Evolutionary conservation across 306 rosid species (phyloP).

Genomic region (Dalbergia oliveri): DNA sequence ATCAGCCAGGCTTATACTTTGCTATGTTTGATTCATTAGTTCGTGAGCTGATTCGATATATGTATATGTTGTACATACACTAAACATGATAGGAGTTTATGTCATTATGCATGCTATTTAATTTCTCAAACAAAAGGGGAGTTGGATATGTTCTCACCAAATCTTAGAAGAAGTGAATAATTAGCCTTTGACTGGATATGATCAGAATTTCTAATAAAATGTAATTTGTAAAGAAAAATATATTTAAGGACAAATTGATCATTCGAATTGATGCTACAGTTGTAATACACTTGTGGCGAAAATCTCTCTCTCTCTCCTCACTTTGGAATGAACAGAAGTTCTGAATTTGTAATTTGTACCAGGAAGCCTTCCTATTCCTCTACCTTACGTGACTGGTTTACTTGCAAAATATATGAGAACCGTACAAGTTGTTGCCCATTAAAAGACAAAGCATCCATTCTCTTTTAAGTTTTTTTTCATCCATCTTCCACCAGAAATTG

Average conservation of each 20-base stretch:
- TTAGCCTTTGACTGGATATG: background rate
- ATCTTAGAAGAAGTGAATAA: too few relatives aligned
- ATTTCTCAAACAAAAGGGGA: too few relatives aligned
- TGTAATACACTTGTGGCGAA: too few relatives aligned
- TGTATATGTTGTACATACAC: too few relatives aligned
- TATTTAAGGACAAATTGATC: background rate
- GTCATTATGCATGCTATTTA: too few relatives aligned
- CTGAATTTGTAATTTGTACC: background rate
- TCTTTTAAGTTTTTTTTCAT: background rate
- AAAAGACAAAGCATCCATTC: conserved; percentile 21
- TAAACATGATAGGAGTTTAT: background rate
- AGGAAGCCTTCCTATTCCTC: background rate
- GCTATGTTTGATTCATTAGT: too few relatives aligned
- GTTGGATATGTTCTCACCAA: too few relatives aligned
- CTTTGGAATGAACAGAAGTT: conserved; percentile 8
- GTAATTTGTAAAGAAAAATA: too few relatives aligned
- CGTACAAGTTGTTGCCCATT: conserved; percentile 23
- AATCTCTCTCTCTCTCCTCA: background rate
- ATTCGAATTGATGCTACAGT: background rate
- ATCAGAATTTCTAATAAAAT: background rate
- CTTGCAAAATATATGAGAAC: conserved; percentile 18
- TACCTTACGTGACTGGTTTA: background rate
- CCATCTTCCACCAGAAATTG: conserved; percentile 25
- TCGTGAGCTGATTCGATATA: too few relatives aligned
- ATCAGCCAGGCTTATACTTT: too few relatives aligned